phyloP scores from a whole-genome alignment of 164 flowering plant genomes.

The Magnolia kwangsiensis region DNA sequence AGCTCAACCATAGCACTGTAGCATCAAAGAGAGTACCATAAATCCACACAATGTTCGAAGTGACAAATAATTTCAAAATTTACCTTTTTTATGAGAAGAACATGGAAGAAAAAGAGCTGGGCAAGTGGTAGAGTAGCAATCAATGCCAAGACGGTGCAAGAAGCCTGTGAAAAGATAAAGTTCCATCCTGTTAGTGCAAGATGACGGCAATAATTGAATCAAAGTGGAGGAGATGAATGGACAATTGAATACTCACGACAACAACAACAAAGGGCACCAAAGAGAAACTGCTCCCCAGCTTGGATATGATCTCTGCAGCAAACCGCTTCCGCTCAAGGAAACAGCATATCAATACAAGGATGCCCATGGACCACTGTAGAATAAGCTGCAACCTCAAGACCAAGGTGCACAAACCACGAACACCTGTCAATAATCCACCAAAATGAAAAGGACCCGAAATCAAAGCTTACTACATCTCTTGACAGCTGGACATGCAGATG shows the following conservation, averaged over 20 bases:
- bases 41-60: no score
- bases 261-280: constrained; percentile 83
- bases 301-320: constrained; percentile 63
- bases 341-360: constrained; percentile 79
- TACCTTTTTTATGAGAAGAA: constrained; percentile 94
- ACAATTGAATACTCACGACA: constrained; percentile 56
- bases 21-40: no score
- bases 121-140: constrained; percentile 89
- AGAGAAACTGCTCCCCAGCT: constrained; percentile 96
- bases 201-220: background rate
- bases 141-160: constrained; percentile 93
- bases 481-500: constrained; percentile 11
- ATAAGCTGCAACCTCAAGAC: constrained; percentile 92
- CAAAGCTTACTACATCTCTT: constrained; percentile 33
- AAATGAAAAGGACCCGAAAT: constrained; percentile 32
- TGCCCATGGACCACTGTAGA: constrained; percentile 91
- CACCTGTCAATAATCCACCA: constrained; percentile 54
- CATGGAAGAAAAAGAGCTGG: constrained; percentile 97
- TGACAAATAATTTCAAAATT: background rate
- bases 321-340: constrained; percentile 73
- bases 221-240: constrained; percentile 1
- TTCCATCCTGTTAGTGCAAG: constrained; percentile 7
- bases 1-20: background rate
- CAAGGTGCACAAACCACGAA: constrained; percentile 57
- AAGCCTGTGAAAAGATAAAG: constrained; percentile 44